Evolutionary conservation across 495 filamentous ascomycete genomes (phyloP).

Genomic region (Glutinoglossum americanum): DNA sequence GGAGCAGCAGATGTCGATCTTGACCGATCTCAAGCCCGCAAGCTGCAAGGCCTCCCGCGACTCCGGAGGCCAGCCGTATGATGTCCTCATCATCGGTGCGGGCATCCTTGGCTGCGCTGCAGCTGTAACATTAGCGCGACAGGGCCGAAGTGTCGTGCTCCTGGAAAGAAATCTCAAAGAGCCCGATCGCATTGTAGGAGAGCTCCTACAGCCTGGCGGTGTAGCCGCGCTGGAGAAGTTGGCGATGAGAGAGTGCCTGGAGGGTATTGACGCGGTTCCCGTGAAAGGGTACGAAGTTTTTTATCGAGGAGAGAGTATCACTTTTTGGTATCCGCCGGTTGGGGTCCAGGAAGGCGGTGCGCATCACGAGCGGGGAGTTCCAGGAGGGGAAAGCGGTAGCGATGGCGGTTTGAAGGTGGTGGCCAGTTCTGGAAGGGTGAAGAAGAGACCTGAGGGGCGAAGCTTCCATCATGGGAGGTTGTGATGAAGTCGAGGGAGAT

Average conservation of each 20-base stretch:
- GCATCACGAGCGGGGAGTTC: conserved; percentile 2
- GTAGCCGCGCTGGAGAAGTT: conserved; percentile 60
- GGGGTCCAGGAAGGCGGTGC: too few species aligned
- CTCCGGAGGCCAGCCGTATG: conserved; percentile 12
- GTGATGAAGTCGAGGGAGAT: conserved; percentile 17
- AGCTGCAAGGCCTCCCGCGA: too few species aligned
- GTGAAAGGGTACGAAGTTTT: conserved; percentile 74
- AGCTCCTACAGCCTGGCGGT: conserved; percentile 84
- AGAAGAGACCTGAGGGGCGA: conserved; percentile 19
- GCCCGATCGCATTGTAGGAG: conserved; percentile 90
- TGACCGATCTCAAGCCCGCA: too few species aligned
- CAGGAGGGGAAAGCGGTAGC: too few species aligned
- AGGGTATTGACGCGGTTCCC: conserved; percentile 67
- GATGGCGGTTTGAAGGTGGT: too few species aligned
- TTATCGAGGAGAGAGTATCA: conserved; percentile 61
- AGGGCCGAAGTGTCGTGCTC: conserved; percentile 74
- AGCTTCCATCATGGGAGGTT: conserved; percentile 24
- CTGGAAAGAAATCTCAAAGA: conserved; percentile 79
- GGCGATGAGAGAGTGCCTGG: conserved; percentile 64
- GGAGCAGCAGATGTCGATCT: too few species aligned
- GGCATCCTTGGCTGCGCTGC: conserved; percentile 77
- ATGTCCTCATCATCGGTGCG: conserved; percentile 78
- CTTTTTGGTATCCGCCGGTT: conserved; percentile 42
- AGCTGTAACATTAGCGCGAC: conserved; percentile 54
- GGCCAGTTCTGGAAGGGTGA: not conserved